Percentiles rank a stretch among this genome's conserved stretches.
Evolutionary conservation across 768 basidiomycete genomes (phyloP).

Genomic region (Paxillus involutus): DNA sequence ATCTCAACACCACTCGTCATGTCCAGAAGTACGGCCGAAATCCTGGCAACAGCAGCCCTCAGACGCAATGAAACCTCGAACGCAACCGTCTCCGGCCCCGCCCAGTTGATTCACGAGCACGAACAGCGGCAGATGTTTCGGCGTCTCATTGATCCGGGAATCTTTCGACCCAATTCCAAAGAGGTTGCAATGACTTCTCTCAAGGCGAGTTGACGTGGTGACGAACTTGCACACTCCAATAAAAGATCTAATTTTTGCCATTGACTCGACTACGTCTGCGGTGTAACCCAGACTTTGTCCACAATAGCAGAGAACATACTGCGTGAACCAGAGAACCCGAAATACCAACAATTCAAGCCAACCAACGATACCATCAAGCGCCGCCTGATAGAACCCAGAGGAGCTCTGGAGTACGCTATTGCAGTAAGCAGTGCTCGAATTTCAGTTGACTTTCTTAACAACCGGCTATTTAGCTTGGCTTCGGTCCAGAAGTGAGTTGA

Average conservation of each 20-base stretch:
- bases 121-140: constrained; percentile 72
- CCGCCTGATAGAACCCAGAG: constrained; percentile 64
- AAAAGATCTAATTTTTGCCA: background rate
- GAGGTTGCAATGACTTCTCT: constrained; percentile 60
- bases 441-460: constrained; percentile 8
- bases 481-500: constrained; percentile 58
- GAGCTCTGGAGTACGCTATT: constrained; percentile 77
- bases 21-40: constrained; percentile 14
- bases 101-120: constrained; percentile 44
- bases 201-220: constrained; percentile 42
- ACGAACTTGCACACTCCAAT: too few relatives aligned
- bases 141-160: constrained; percentile 77
- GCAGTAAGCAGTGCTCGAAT: constrained; percentile 50
- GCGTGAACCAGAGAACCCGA: constrained; percentile 68
- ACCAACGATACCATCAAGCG: constrained; percentile 71
- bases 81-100: background rate
- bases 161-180: constrained; percentile 66
- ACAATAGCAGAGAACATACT: constrained; percentile 74
- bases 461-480: constrained; percentile 57
- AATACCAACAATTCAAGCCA: constrained; percentile 73
- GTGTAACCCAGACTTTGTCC: constrained; percentile 52
- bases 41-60: constrained; percentile 29
- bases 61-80: constrained; percentile 16
- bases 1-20: constrained; percentile 6
- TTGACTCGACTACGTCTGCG: background rate